Base-by-base conservation (phyloP, 2,329 filamentous ascomycete genomes). In the Alternaria brassicicola region DNA sequence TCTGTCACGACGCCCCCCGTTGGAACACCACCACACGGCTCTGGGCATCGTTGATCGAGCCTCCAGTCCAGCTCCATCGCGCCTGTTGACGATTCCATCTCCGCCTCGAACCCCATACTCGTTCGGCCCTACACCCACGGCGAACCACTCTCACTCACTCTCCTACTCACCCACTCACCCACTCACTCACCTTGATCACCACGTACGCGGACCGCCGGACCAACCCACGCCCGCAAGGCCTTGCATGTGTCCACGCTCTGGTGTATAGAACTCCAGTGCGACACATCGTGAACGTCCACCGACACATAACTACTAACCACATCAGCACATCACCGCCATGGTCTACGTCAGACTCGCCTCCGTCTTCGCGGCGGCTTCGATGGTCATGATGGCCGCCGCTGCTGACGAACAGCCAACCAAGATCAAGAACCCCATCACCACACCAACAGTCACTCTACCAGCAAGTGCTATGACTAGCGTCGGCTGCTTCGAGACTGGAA, bases 401-500 rank as follows among this genome's bases (percentile, higher is more conserved):
- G 55, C 69, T 26, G 55, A 66, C 17, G 46, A 62, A 42, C 60
- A 5, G 65, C 72, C n/a, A 45, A 56, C 61, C 48, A 65, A 60
- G 30, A 54, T 69, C 35, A 62, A 61, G 48, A 65, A 66, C 45
- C 65, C 55, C 52, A 72, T 77, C 55, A 63, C 70, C 23, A 71
- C 73, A 42, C 72, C 75, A 17, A 76, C 75, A 15, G 63, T 65
- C 52, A 76, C 66, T 6, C 41, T 71, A 28, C 33, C 66, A 6
- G 69, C 70, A 23, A 67, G 55, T 46, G 66, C 70, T 21, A 72
- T 76, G 69, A 53, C 54, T 9, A 58, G 72, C 21, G 74, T 81
- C 43, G 85, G 84, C 43, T 88, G 86, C 76, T 87, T 83, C 72
- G 78, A 75, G 39, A 79, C 77, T 17, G 76, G 78, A 6, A 72